Conservation (phyloP, 768 basidiomycete genomes). For the Artomyces pyxidatus region DNA sequence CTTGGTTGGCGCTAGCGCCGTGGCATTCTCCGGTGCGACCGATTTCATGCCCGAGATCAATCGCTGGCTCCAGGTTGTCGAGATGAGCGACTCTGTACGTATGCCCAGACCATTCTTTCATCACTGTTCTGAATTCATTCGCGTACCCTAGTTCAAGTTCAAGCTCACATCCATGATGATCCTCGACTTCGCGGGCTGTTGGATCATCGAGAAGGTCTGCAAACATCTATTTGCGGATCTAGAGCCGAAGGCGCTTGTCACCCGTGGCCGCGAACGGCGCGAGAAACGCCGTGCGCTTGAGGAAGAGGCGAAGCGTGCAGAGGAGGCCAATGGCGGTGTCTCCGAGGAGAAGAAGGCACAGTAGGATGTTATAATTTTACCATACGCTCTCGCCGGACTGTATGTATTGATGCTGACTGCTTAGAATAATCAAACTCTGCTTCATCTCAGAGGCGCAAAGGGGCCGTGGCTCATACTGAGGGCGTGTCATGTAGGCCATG, state of each 20-base stretch:
- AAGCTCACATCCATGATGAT: conserved; percentile 76
- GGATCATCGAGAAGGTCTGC: conserved; percentile 71
- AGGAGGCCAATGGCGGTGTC: conserved; percentile 6
- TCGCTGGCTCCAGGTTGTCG: conserved; percentile 93
- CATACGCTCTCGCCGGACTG: conserved; percentile 4
- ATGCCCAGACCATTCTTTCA: neutral
- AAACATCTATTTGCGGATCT: conserved; percentile 85
- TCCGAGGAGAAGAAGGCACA: conserved; percentile 30
- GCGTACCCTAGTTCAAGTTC: conserved; percentile 74
- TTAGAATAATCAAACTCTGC: no score
- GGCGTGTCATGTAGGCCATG: no score
- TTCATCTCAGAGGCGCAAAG: no score
- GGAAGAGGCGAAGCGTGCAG: conserved; percentile 21
- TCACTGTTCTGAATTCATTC: neutral
- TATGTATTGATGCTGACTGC: neutral
- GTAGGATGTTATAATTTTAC: conserved; percentile 12
- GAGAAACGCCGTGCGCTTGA: conserved; percentile 49
- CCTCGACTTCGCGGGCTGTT: conserved; percentile 84
- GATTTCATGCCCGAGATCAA: conserved; percentile 95
- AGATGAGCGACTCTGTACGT: conserved; percentile 73
- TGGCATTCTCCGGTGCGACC: conserved; percentile 90
- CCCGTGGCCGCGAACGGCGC: conserved; percentile 72
- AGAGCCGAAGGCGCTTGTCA: conserved; percentile 79
- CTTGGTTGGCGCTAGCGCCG: conserved; percentile 77
- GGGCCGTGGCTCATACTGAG: no score